Base-by-base conservation (phyloP, 2,329 filamentous ascomycete genomes). In the Aspergillus eucalypticola region DNA sequence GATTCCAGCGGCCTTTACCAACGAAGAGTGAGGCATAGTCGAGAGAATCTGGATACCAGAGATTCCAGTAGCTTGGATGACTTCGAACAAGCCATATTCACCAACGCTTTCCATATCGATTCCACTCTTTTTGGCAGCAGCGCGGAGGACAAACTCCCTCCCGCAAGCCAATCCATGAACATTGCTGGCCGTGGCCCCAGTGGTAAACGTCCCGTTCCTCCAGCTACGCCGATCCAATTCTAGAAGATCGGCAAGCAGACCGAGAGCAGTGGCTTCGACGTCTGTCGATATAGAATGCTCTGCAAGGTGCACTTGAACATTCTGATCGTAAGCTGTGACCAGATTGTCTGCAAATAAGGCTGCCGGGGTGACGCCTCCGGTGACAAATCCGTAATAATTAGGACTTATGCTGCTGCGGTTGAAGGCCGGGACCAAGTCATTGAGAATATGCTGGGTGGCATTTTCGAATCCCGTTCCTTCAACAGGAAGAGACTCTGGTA, bases 341-440 rank as follows among this genome's bases (percentile, higher is more conserved):
- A 96, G 77, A 64, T 92, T 90, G 73, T 97, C 94, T 1, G 92
- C 93, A 56, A 91, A 85, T 66, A 89, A 84, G 32, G 92, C 92
- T 23, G 92, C 86, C 5, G 92, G 91, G 0, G 93, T 90, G 7
- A 84, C 82, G 13, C 91, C 90, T 48, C 94, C 94, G 0, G 89
- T 96, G 5, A 97, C 90, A 73, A 97, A 96, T 60, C 92, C 93
- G 74, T 91, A 96, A 81, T 96, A 96, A 57, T 87, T 86, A 10
- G 86, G 76, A 46, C 84, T 86, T 44, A 84, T 82, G 65, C 86
- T 88, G 69, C 86, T 84, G 15, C 82, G 84, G 67, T 88, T 92
- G 60, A 95, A 83, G 1, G 83, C 89, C 0, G 79, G 78, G 5
- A 78, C 72, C 48, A 82, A 73, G 39, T 79, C 73, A 19, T 75